Percentiles rank a stretch among this genome's conserved stretches.
These are phyloP conservation scores for Tephrocybe sp. DNA, from an alignment of 768 basidiomycete species.

Conservation along the genomic window DNA sequence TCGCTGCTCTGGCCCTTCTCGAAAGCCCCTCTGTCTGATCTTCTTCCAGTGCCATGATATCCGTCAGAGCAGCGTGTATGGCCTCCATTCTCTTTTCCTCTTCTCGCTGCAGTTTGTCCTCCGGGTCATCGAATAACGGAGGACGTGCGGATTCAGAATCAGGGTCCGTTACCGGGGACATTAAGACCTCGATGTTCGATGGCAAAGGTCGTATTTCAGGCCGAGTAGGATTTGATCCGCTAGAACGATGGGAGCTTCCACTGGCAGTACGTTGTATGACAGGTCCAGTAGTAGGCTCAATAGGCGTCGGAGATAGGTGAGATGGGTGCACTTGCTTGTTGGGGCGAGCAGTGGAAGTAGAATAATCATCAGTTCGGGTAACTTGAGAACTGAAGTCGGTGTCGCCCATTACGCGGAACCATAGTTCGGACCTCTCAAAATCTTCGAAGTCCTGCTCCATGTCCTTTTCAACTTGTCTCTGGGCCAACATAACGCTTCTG, in stretches of 20 bases:
- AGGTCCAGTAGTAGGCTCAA: conserved; percentile 36
- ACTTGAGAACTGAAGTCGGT: conserved; percentile 38
- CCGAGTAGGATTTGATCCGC: conserved; percentile 22
- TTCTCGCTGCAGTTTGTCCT: conserved; percentile 66
- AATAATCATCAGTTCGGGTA: background rate
- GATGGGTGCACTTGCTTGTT: conserved; percentile 14
- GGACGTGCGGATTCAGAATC: conserved; percentile 59
- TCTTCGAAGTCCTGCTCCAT: conserved; percentile 94
- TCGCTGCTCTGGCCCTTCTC: background rate
- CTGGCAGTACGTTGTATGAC: conserved; percentile 41
- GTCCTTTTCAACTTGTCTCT: conserved; percentile 79
- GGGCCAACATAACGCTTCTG: conserved; percentile 78
- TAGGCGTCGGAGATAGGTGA: conserved; percentile 11
- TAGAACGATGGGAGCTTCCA: conserved; percentile 37
- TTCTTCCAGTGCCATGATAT: conserved; percentile 89
- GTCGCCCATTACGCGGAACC: conserved; percentile 86
- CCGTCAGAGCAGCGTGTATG: conserved; percentile 92
- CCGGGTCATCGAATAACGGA: conserved; percentile 81
- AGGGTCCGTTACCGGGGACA: conserved; percentile 63
- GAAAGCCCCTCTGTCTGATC: conserved; percentile 30
- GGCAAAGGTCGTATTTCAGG: conserved; percentile 27
- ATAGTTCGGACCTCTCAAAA: conserved; percentile 87
- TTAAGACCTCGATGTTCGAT: conserved; percentile 78
- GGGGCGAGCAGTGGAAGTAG: conserved; percentile 13
- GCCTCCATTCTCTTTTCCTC: conserved; percentile 91